Base-by-base conservation (phyloP, 331 rosid species). In the Malus hybrid region DNA sequence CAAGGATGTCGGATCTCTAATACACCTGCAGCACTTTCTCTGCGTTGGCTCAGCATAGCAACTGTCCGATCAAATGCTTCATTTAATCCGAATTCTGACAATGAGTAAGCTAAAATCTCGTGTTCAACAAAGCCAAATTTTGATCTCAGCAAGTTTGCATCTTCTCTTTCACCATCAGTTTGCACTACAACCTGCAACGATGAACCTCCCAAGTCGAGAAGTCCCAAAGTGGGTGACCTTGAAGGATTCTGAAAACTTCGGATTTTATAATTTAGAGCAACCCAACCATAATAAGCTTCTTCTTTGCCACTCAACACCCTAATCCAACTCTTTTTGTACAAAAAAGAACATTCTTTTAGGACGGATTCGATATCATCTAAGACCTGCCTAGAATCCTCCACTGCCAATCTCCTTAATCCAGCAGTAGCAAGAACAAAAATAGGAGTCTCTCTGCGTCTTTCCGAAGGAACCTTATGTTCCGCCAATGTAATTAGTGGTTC, bases 221-320 rank as follows among this genome's bases (percentile, higher is more conserved):
- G 87, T 50, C 96, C 98, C 86, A 85, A 86, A 62, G 88, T 84
- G 32, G 91, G 83, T 20, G 84, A 64, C 66, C 77, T 68, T 8
- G 78, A 71, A 77, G 77, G 61, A 72, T 52, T 77, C 80, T 36
- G 57, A 71, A 91, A 86, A 29, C 78, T 78, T 33, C 86, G 92
- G 91, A 86, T 87, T 84, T 84, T 89, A 46, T 87, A 91, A 69
- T 91, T 91, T 83, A 91, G 86, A 77, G 97, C 97, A 53, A 93
- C 87, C 98, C 97, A 91, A 58, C 96, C 97, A 84, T 91, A 89
- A 73, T 89, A 88, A 75, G 98, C 98, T 74, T 91, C 98, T 71
- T 93, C 97, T 32, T 70, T 83, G 76, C 98, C 98, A 88, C 86
- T 87, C 89, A 89, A 86, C 67, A 91, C 92, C 84, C 93, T 88